Evolutionary conservation across 768 basidiomycete species (phyloP), one percentile per base, ranked within the genome.

Genomic region (Mycena indigotica): DNA sequence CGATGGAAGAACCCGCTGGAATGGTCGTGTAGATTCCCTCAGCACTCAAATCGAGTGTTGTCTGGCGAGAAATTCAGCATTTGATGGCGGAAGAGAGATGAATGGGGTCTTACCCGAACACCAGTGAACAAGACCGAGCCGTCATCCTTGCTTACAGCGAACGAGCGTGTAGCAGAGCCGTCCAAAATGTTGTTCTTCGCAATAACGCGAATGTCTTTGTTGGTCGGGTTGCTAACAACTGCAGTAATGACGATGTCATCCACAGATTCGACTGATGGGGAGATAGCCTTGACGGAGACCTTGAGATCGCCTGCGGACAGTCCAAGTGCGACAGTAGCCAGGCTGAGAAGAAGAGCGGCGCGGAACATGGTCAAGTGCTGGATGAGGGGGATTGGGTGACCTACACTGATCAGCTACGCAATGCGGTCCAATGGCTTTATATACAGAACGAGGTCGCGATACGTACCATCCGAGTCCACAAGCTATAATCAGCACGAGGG

Each of bases 331-430:
- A 60, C 15, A 3, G 49, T 53, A n/a, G 17, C 39, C 35, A 55
- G 58, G 28, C 53, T 50, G 49, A 60, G 58, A 41, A 60, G 23
- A 28, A 52, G 40, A 26, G 28, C 29, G 50, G 41, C 48, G 49
- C 58, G 58, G 38, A 60, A 55, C 58, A 60, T 60, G 59, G 35
- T n/a, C n/a, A n/a, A n/a, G n/a, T n/a, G n/a, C n/a, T n/a, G n/a
- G n/a, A n/a, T n/a, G n/a, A n/a, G n/a, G n/a, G n/a, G n/a, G n/a
- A n/a, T n/a, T n/a, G n/a, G n/a, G n/a, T n/a, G n/a, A n/a, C n/a
- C n/a, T n/a, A n/a, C n/a, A n/a, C n/a, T n/a, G n/a, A n/a, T n/a
- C n/a, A n/a, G n/a, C n/a, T n/a, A n/a, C n/a, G n/a, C n/a, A n/a
- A n/a, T n/a, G n/a, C n/a, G n/a, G n/a, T n/a, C n/a, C n/a, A n/a